These are phyloP conservation scores for Podospora tetraspora DNA, from an alignment of 495 filamentous ascomycete genomes.

Conservation along the genomic window DNA sequence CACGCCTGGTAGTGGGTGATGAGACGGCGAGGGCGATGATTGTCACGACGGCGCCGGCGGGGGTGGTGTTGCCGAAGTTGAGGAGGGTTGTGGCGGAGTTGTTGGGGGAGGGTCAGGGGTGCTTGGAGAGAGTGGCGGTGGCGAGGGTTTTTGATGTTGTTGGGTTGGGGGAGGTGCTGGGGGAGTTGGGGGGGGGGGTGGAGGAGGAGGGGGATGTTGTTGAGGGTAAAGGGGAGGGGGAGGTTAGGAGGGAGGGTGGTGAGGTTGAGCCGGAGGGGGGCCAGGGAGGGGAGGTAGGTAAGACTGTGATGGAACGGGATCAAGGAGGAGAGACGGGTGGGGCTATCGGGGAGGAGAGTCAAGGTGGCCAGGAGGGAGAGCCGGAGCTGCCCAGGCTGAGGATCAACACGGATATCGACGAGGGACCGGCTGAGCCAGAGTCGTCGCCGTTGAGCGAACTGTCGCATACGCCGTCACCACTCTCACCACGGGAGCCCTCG, in stretches of 20 bases:
- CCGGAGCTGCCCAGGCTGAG: background rate
- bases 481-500: background rate
- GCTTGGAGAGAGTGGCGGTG: conserved; percentile 49
- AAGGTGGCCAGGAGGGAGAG: background rate
- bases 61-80: conserved; percentile 31
- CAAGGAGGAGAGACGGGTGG: background rate
- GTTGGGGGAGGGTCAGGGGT: conserved; percentile 22
- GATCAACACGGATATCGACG: background rate
- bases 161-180: conserved; percentile 52
- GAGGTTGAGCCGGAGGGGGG: background rate
- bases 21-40: conserved; percentile 22
- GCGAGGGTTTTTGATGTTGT: conserved; percentile 56
- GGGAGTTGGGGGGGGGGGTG: conserved; percentile 33
- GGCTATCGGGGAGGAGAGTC: background rate
- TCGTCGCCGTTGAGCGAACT: background rate
- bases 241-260: background rate
- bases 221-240: background rate
- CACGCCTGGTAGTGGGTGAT: conserved; percentile 22
- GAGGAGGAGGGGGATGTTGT: background rate
- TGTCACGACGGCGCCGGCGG: conserved; percentile 33
- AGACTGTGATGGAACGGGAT: background rate
- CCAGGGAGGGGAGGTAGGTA: too few relatives aligned
- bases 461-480: background rate
- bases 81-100: conserved; percentile 29
- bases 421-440: background rate